These are phyloP conservation scores for Trebouxia gelatinosa DNA, from an alignment of 163 green algal species.

Conservation along the genomic window DNA sequence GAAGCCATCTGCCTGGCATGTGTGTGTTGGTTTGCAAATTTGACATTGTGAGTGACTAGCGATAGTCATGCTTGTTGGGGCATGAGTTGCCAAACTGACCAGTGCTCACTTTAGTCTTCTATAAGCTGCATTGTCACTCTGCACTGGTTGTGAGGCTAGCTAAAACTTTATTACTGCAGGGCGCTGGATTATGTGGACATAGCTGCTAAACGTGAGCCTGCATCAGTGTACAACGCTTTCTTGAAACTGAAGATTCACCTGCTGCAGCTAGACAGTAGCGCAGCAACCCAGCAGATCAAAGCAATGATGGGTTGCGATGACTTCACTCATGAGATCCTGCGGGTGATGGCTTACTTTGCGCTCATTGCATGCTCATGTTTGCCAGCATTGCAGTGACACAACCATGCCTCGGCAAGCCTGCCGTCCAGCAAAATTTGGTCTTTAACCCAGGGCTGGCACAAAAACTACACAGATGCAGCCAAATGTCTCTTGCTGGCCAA, in stretches of 20 bases:
- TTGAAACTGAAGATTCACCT: conserved; percentile 32
- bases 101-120: too few species aligned
- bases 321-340: conserved; percentile 24
- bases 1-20: too few species aligned
- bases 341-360: neutral
- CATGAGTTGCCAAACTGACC: too few species aligned
- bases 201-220: conserved; percentile 26
- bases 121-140: too few species aligned
- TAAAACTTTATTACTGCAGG: conserved; percentile 9
- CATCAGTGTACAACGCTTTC: conserved; percentile 21
- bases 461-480: neutral
- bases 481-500: too few species aligned
- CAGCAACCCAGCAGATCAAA: conserved; percentile 22
- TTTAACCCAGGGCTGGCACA: neutral
- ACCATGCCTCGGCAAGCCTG: neutral
- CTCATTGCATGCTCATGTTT: neutral
- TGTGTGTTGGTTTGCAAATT: too few species aligned
- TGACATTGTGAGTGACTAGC: too few species aligned
- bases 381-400: neutral
- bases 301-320: conserved; percentile 30
- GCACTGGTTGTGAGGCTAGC: too few species aligned
- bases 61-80: too few species aligned
- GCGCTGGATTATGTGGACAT: conserved; percentile 32
- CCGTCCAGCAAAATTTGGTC: neutral
- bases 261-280: neutral